Evolutionary conservation across 805 yeast genomes (phyloP), one percentile per base, ranked within the genome.

Genomic region (Teunomyces cretensis): DNA sequence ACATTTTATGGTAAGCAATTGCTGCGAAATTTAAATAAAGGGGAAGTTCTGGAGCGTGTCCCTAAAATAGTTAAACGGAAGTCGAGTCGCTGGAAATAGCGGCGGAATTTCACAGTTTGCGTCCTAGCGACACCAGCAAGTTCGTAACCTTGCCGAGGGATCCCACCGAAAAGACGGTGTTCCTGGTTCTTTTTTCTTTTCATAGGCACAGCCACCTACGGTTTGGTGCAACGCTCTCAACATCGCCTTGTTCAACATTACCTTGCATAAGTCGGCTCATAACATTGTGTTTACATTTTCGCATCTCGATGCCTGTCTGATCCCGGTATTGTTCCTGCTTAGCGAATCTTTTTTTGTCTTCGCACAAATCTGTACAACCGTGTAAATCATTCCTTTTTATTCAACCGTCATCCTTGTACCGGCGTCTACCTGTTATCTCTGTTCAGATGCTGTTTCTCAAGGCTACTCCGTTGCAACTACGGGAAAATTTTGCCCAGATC

Each of bases 401-500:
- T 26, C 28, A 26, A 26, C 28, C 28, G 28, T 26, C 28, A 26
- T 9, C 28, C 28, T 26, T 26, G 28, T 26, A 9, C 12, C 28
- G 28, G 12, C 28, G 12, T 8, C 12, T 26, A 5, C 22, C 15
- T 35, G 12, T 22, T 35, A 9, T 13, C 15, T 35, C 38, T 6
- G 13, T 35, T 15, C 22, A 12, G 19, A 32, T 51, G 35, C 46
- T 24, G 45, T 48, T 51, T 30, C 47, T 51, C 36, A 42, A 17
- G 12, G 42, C 47, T 3, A 16, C 44, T 14, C n/a, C 31, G 8
- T 13, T 33, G 39, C 42, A 42, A 24, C 50, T 42, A n/a, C 17
- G 49, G 15, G 50, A 48, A 24, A 46, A 51, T 36, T 51, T 51
- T 22, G 49, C 43, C 11, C 36, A 16, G 13, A 36, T 51, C 42